Evolutionary conservation across 108 stramenopile species (phyloP).

Genomic region (Fragilariopsis cylindrus): DNA sequence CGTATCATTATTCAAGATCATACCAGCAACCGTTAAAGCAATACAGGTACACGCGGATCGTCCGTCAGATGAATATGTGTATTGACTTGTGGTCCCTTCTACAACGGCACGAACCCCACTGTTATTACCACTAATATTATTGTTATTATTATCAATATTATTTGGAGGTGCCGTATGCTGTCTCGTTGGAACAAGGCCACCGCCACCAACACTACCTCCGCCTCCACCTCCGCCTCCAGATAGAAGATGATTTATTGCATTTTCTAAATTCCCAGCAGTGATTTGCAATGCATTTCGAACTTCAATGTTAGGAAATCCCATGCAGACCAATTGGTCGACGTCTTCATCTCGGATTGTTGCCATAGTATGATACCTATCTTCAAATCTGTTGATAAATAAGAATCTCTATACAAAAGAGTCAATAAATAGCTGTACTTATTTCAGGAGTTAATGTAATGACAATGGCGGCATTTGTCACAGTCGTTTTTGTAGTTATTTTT

Average conservation of each 20-base stretch:
- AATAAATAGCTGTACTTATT: background rate
- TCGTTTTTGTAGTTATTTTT: background rate
- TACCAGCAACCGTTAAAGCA: slow-evolving; percentile 60
- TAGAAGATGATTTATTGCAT: slow-evolving; percentile 54
- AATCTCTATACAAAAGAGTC: background rate
- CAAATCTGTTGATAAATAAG: background rate
- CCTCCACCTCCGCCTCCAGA: slow-evolving; percentile 17
- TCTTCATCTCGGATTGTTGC: background rate
- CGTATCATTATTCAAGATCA: slow-evolving; percentile 28
- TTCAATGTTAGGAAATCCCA: slow-evolving; percentile 60
- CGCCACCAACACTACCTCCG: slow-evolving; percentile 2
- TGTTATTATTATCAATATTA: background rate
- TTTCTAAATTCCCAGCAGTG: slow-evolving; percentile 56
- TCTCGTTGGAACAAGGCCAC: background rate
- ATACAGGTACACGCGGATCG: slow-evolving; percentile 82
- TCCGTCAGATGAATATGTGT: slow-evolving; percentile 50
- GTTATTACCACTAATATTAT: background rate
- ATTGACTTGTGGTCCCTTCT: slow-evolving; percentile 59
- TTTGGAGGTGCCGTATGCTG: background rate
- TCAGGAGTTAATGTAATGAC: background rate
- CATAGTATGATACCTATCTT: background rate
- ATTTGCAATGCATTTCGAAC: slow-evolving; percentile 41
- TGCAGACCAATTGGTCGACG: slow-evolving; percentile 40
- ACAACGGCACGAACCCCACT: slow-evolving; percentile 11
- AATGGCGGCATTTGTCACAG: background rate